Conservation (phyloP, 768 basidiomycete genomes). For the Kwoniella mangroviensis region DNA sequence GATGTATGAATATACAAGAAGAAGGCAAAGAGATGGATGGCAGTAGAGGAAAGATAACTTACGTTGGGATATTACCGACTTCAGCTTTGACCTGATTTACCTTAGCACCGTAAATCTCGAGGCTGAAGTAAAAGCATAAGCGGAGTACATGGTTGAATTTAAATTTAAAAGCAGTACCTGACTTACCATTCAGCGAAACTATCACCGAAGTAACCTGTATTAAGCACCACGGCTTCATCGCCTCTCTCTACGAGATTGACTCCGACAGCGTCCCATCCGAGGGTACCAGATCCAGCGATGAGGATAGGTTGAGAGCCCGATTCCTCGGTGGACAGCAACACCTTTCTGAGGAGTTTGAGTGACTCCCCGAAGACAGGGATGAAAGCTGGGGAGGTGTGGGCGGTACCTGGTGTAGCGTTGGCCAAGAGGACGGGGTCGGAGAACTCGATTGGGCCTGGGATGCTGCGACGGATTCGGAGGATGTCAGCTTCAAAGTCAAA, state of each 20-base stretch:
- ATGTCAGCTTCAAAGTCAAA: background rate
- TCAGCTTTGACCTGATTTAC: conserved; percentile 82
- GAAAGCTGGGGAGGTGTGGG: conserved; percentile 88
- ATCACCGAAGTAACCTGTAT: conserved; percentile 93
- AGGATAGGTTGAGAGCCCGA: conserved; percentile 75
- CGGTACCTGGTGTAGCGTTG: conserved; percentile 69
- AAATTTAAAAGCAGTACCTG: background rate
- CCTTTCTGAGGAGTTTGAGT: conserved; percentile 80
- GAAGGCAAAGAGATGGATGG: background rate
- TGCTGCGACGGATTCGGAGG: conserved; percentile 32
- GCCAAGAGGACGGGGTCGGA: conserved; percentile 81
- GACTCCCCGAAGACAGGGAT: conserved; percentile 85
- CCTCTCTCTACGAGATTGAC: conserved; percentile 75
- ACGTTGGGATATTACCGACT: conserved; percentile 74
- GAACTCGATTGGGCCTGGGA: conserved; percentile 66
- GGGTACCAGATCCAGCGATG: conserved; percentile 90
- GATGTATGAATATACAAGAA: background rate
- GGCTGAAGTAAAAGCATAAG: conserved; percentile 59
- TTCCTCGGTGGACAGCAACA: conserved; percentile 71
- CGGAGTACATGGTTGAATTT: background rate
- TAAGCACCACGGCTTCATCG: conserved; percentile 65
- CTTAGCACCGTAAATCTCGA: conserved; percentile 84
- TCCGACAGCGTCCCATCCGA: conserved; percentile 91
- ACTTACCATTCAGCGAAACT: conserved; percentile 82
- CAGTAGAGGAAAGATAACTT: conserved; percentile 14